Conservation (phyloP, 768 basidiomycete species). For the Glaciozyma martinii region DNA sequence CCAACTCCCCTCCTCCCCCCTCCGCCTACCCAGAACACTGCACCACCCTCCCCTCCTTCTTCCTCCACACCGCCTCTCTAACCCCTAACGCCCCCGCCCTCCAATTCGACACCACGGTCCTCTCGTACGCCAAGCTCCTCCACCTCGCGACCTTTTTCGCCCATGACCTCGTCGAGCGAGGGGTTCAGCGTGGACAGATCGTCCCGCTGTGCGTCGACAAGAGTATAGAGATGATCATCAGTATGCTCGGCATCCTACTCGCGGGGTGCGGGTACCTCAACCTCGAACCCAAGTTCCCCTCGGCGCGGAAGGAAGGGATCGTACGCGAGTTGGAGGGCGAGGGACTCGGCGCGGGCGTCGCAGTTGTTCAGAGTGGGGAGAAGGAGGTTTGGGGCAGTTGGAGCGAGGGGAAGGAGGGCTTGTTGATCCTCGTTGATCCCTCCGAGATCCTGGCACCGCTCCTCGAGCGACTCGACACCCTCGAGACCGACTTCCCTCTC, state of each 20-base stretch:
- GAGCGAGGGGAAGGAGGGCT: not conserved
- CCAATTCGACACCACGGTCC: not conserved
- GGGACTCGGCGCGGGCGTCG: conserved; percentile 9
- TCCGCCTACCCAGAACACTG: conserved; percentile 9
- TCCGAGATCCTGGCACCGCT: not conserved
- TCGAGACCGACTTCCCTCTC: not conserved
- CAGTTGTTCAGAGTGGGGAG: conserved; percentile 5
- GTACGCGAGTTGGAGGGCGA: conserved; percentile 8
- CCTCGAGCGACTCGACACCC: not conserved
- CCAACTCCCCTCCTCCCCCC: too few species aligned
- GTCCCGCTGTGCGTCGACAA: conserved; percentile 22
- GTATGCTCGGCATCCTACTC: conserved; percentile 20
- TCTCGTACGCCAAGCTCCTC: conserved; percentile 18
- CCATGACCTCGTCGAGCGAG: not conserved
- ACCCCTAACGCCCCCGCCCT: conserved; percentile 18
- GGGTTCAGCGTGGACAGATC: conserved; percentile 1
- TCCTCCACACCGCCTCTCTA: conserved; percentile 12
- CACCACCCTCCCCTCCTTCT: conserved; percentile 16
- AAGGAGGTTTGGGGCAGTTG: not conserved
- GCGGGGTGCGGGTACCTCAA: conserved; percentile 26
- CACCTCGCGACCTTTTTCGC: conserved; percentile 17
- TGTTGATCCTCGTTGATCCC: not conserved
- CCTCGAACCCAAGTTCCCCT: conserved; percentile 27
- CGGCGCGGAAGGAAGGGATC: conserved; percentile 18
- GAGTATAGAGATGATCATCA: conserved; percentile 17